phyloP scores from a whole-genome alignment of 495 filamentous ascomycete species.

The Diplogelasinospora grovesii region DNA sequence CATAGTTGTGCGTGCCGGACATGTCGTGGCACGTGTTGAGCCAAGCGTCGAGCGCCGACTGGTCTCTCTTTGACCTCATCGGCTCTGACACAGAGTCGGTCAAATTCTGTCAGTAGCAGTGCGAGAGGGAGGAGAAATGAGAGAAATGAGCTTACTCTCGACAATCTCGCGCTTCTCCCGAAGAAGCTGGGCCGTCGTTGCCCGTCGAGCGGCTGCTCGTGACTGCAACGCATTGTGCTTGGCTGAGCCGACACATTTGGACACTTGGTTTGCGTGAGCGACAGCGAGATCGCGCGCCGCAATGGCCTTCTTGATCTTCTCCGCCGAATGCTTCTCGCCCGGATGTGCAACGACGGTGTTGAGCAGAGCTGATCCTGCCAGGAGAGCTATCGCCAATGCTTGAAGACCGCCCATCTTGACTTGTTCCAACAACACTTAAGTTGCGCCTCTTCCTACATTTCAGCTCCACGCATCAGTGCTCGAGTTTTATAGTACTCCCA shows the following conservation, averaged over 20 bases:
- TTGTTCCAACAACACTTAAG: too few relatives aligned
- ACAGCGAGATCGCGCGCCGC: background rate
- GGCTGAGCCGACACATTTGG: background rate
- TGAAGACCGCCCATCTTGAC: background rate
- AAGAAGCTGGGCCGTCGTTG: background rate
- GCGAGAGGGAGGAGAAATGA: background rate
- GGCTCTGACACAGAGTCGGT: background rate
- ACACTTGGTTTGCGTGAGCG: background rate
- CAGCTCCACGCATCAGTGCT: too few relatives aligned
- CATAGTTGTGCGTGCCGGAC: background rate
- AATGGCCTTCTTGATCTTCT: background rate
- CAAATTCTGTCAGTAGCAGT: too few relatives aligned
- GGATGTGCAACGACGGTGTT: background rate
- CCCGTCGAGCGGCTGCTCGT: background rate
- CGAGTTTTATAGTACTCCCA: too few relatives aligned
- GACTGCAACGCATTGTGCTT: background rate
- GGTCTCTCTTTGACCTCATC: background rate
- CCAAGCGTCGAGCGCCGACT: background rate
- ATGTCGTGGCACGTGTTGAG: slow-evolving; percentile 2
- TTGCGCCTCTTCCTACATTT: too few relatives aligned
- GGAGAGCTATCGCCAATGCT: background rate
- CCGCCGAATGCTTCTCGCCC: background rate
- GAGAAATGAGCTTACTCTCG: background rate
- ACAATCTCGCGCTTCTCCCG: background rate
- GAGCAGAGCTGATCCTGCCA: background rate